Percentiles rank a stretch among this genome's conserved stretches.
Conservation (phyloP, 495 filamentous ascomycete species). For the Letharia lupina region DNA sequence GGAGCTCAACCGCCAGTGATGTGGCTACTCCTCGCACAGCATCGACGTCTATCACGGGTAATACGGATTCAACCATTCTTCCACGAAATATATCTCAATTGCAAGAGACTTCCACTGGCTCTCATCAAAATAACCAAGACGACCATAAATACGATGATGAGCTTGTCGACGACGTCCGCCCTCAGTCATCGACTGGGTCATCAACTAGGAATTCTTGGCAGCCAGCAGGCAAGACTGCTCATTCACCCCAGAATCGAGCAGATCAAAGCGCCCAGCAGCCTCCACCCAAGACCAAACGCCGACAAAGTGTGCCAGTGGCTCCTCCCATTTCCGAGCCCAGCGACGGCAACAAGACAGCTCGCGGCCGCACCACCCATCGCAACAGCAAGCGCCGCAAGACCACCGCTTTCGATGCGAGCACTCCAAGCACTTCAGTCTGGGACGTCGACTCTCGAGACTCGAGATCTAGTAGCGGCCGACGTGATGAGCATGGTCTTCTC, state of each 20-base stretch:
- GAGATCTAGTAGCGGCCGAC: background rate
- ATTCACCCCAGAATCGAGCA: background rate
- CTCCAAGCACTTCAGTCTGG: slow-evolving; percentile 1
- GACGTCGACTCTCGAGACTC: background rate
- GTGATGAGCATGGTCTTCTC: background rate
- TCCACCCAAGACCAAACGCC: background rate
- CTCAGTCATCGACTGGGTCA: background rate
- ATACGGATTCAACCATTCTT: background rate
- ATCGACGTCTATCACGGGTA: background rate
- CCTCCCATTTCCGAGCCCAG: background rate
- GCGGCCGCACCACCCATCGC: background rate
- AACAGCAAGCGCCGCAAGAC: slow-evolving; percentile 12
- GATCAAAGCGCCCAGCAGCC: background rate
- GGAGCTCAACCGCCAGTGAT: background rate
- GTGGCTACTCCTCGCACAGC: background rate
- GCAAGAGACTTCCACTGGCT: background rate
- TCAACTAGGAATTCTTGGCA: background rate
- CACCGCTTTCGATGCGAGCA: background rate
- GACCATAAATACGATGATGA: background rate
- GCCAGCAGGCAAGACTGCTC: background rate
- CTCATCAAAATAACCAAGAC: background rate
- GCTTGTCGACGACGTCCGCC: background rate
- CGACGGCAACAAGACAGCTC: background rate
- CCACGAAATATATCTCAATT: background rate
- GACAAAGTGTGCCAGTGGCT: background rate